Conservation (phyloP, 2,329 filamentous ascomycete species). For the Fusarium redolens region DNA sequence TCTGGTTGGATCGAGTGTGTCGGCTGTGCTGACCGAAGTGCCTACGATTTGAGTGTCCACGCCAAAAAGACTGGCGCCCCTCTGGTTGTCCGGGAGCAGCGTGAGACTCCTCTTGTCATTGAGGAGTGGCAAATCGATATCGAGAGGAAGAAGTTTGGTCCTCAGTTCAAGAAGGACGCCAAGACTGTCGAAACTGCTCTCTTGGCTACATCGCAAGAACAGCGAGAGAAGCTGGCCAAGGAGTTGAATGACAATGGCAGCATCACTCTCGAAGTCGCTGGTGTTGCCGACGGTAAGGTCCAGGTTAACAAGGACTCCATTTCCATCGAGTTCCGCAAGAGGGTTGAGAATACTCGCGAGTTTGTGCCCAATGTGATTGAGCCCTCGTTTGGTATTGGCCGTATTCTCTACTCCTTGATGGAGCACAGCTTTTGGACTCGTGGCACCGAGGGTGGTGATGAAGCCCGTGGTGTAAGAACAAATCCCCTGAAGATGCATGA, state of each 20-base stretch:
- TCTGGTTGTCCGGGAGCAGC: conserved; percentile 84
- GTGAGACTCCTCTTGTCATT: conserved; percentile 80
- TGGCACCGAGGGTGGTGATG: conserved; percentile 67
- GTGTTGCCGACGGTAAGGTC: conserved; percentile 75
- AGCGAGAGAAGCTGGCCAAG: conserved; percentile 82
- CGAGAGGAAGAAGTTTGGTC: conserved; percentile 96
- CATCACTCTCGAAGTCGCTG: conserved; percentile 79
- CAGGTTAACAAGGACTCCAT: conserved; percentile 84
- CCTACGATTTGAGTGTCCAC: conserved; percentile 93
- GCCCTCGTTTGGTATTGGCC: conserved; percentile 95
- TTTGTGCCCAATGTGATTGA: conserved; percentile 97
- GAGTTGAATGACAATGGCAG: conserved; percentile 79
- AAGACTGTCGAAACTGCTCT: conserved; percentile 86
- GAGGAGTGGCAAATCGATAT: conserved; percentile 91
- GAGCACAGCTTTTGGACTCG: conserved; percentile 98
- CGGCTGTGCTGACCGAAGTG: conserved; percentile 93
- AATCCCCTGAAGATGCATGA: background rate
- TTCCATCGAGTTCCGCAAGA: conserved; percentile 84
- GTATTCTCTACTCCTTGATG: conserved; percentile 91
- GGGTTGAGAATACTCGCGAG: conserved; percentile 85
- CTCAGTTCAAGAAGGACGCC: conserved; percentile 93
- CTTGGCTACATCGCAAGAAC: conserved; percentile 78
- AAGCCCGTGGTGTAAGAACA: conserved; percentile 87
- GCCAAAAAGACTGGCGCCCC: conserved; percentile 91
- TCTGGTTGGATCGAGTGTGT: conserved; percentile 99